These are phyloP conservation scores for Apiosordaria backusii DNA, from an alignment of 495 filamentous ascomycete genomes.

Conservation along the genomic window DNA sequence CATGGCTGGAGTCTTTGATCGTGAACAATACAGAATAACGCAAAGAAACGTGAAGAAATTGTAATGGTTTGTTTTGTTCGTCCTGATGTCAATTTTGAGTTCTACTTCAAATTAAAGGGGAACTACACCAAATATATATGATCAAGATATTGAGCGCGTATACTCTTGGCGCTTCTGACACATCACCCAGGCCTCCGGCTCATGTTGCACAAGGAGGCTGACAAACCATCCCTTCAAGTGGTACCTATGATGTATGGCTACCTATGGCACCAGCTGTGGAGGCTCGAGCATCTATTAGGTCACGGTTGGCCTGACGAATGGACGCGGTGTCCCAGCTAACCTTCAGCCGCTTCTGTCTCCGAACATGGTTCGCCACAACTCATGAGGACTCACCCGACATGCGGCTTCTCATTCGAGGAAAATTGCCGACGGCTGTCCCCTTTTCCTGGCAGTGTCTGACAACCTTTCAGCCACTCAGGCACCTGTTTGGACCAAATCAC, in stretches of 20 bases:
- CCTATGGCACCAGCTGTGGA: neutral
- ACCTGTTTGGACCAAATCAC: neutral
- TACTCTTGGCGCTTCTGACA: neutral
- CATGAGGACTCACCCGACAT: neutral
- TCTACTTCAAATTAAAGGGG: neutral
- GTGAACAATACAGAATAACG: neutral
- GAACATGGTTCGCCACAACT: neutral
- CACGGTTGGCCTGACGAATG: neutral
- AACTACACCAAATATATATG: neutral
- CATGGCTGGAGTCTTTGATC: neutral
- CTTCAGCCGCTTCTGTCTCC: neutral
- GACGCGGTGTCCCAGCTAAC: neutral
- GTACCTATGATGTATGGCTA: neutral
- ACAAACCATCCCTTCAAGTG: neutral
- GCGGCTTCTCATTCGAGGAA: neutral
- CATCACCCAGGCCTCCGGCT: neutral
- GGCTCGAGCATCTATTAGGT: neutral
- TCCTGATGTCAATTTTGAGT: neutral
- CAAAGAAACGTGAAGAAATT: neutral
- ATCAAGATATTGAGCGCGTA: neutral
- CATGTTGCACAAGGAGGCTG: neutral
- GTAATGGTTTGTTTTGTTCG: neutral
- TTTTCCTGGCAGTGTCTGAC: neutral
- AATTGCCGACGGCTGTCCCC: neutral
- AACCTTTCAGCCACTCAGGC: neutral